These are phyloP conservation scores for Diaporthe sp. DNA, from an alignment of 2,329 filamentous ascomycete species.

Conservation along the genomic window DNA sequence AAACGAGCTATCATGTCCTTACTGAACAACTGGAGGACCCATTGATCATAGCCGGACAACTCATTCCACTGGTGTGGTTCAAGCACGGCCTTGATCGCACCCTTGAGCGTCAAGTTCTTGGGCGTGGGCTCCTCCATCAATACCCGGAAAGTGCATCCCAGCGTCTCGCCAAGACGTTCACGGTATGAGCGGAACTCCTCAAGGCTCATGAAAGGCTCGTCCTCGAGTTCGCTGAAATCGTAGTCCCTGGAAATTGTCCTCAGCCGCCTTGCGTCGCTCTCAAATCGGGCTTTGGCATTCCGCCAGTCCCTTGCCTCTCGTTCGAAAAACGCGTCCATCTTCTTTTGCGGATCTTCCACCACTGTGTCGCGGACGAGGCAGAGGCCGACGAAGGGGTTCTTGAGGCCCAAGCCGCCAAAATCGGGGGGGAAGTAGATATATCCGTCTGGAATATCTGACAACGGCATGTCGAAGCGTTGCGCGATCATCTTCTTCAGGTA, in stretches of 20 bases:
- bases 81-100: conserved; percentile 38
- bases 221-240: conserved; percentile 31
- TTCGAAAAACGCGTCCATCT: conserved; percentile 43
- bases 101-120: conserved; percentile 40
- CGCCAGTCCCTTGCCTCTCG: conserved; percentile 48
- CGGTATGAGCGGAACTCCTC: conserved; percentile 50
- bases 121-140: conserved; percentile 44
- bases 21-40: conserved; percentile 51
- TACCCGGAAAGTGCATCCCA: conserved; percentile 42
- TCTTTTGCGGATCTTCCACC: conserved; percentile 38
- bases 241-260: conserved; percentile 25
- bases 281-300: conserved; percentile 45
- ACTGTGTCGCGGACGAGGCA: conserved; percentile 42
- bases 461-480: conserved; percentile 55
- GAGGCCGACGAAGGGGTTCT: conserved; percentile 46
- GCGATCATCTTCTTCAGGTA: conserved; percentile 58
- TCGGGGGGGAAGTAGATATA: conserved; percentile 53
- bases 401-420: conserved; percentile 52
- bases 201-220: conserved; percentile 49
- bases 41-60: conserved; percentile 47
- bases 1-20: conserved; percentile 51
- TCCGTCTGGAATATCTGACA: conserved; percentile 49
- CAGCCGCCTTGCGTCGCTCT: conserved; percentile 28
- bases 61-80: conserved; percentile 28
- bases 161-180: conserved; percentile 44